Base-by-base conservation (phyloP, 345 rosid genomes). In the Theobroma cacao region DNA sequence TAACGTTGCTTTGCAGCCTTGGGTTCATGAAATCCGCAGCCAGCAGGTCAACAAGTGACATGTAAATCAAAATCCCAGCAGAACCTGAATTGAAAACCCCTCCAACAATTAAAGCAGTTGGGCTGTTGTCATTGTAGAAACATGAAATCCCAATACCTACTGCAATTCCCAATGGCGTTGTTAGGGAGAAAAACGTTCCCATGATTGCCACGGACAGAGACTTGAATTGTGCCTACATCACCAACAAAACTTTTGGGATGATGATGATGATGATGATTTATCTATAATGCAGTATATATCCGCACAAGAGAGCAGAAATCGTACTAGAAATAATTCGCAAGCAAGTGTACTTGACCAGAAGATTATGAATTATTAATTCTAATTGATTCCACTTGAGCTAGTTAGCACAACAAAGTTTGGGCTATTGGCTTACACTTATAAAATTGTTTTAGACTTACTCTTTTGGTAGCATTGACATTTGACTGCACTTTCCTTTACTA, bases 31-130 rank as follows among this genome's bases (percentile, higher is more conserved):
- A 90, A 80, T 91, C 96, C 33, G 88, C 78, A 20, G 98, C 98
- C 24, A 90, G 80, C n/a, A 93, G 84, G 73, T 93, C 96, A n/a
- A 93, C 98, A 2, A 93, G 90, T 22, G 98, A 90, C 98, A 91
- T 90, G 79, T 91, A 91, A 11, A 88, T 88, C 77, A 93, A 84
- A 20, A 93, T 89, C 72, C 96, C 98, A 47, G 93, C 88, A 1
- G 96, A 87, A 11, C 93, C 93, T 26, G 94, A 85, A 17, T 88
- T 82, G 74, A 91, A 82, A 43, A 82, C 72, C n/a, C 96, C 98
- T 78, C 87, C 88, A 17, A 93, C 88, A 53, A 86, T 84, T 15
- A 89, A 64, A 2, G 91, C 87, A 1, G 86, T 86, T 7, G 90
- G 78, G 77, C 84, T 89, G 71, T 80, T 87, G 80, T 74, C 88